phyloP scores from a whole-genome alignment of 2,329 filamentous ascomycete genomes.

The Fusarium mangiferae region DNA sequence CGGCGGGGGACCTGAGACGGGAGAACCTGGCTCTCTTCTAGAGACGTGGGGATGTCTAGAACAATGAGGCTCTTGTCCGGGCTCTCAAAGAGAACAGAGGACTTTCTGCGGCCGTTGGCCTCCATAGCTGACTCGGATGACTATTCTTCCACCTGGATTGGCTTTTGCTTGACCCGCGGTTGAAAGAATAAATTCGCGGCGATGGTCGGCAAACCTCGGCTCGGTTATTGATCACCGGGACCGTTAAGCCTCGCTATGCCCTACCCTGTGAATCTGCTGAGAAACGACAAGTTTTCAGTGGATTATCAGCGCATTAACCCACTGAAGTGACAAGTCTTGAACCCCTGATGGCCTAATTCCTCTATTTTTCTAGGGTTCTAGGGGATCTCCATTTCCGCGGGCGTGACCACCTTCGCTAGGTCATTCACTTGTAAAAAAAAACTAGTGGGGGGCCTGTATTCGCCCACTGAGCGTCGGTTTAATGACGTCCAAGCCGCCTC shows the following conservation, averaged over 20 bases:
- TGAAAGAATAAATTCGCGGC: conserved; percentile 28
- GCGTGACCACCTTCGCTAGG: conserved; percentile 37
- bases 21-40: conserved; percentile 72
- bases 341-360: conserved; percentile 10
- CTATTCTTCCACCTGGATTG: conserved; percentile 15
- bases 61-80: conserved; percentile 61
- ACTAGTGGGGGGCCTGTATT: conserved; percentile 24
- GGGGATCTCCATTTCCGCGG: conserved; percentile 10
- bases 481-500: conserved; percentile 45
- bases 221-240: conserved; percentile 42
- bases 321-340: conserved; percentile 15
- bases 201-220: conserved; percentile 46
- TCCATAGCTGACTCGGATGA: conserved; percentile 4
- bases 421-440: conserved; percentile 7
- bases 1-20: conserved; percentile 50
- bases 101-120: conserved; percentile 16
- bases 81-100: conserved; percentile 50
- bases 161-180: conserved; percentile 10
- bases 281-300: conserved; percentile 10
- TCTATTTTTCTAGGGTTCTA: conserved; percentile 25
- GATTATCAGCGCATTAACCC: conserved; percentile 20
- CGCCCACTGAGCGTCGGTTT: conserved; percentile 35
- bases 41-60: conserved; percentile 76
- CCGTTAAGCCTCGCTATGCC: not conserved
- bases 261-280: conserved; percentile 14